A percentile compares a stretch with the other conserved stretches of the same genome.
These are phyloP conservation scores for Skeletonema menzelii DNA, from an alignment of 108 stramenopile species.

Conservation along the genomic window DNA sequence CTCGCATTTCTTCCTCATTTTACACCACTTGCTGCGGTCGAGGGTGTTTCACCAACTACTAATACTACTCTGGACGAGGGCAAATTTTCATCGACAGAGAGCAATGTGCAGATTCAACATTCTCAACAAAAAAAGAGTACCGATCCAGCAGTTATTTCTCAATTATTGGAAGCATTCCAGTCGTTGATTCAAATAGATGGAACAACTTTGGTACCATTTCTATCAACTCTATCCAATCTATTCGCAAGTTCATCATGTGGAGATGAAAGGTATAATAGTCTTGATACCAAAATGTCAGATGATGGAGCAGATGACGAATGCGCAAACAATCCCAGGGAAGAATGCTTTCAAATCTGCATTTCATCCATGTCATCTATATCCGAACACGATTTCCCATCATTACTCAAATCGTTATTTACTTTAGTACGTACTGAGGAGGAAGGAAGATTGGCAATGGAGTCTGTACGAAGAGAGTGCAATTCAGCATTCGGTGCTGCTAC, in stretches of 20 bases:
- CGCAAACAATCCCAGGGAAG: neutral
- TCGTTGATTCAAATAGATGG: conserved; percentile 32
- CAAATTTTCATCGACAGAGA: neutral
- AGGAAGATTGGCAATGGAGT: conserved; percentile 22
- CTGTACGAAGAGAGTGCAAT: conserved; percentile 31
- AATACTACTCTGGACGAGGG: neutral
- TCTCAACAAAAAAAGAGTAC: too few relatives aligned
- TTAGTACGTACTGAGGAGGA: conserved; percentile 26
- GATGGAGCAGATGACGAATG: neutral
- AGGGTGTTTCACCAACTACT: neutral
- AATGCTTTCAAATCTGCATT: conserved; percentile 33
- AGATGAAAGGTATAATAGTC: neutral
- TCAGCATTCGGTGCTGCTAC: conserved; percentile 3
- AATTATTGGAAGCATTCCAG: conserved; percentile 23
- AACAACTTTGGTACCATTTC: conserved; percentile 32
- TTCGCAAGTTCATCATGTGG: conserved; percentile 1
- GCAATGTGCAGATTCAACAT: too few relatives aligned
- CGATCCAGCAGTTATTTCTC: neutral
- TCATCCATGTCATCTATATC: conserved; percentile 36
- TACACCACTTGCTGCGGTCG: conserved; percentile 11
- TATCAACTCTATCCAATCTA: conserved; percentile 18
- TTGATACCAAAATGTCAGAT: neutral
- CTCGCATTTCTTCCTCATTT: conserved; percentile 38
- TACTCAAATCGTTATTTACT: conserved; percentile 32
- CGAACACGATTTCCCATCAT: conserved; percentile 43